Evolutionary conservation across 805 yeast species (phyloP), one percentile per base, ranked within the genome.

Genomic region (Kluyveromyces nonfermentans): DNA sequence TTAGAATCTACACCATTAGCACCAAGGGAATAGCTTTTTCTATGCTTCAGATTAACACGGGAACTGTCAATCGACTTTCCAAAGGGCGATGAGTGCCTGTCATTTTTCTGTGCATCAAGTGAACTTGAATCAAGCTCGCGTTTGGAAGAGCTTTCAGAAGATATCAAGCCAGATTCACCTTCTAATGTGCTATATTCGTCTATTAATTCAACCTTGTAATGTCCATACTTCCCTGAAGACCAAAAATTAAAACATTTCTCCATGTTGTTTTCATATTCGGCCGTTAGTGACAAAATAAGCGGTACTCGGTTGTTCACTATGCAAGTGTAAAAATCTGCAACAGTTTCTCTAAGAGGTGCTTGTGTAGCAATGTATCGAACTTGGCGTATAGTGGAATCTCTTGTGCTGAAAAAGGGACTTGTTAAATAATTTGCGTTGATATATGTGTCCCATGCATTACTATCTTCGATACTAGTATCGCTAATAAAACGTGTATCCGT

Each of bases 171-270:
- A 25, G 12, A 10, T 25, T 25, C 12, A 25, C 30, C 30, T 25
- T 10, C 12, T 14, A 14, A 14, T 14, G 28, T 19, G 10, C 36
- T 32, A 18, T 28, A 35, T 35, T 50, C 46, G 62, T 69, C 44
- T 41, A 52, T 19, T 55, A 62, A 32, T 39, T 47, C 54, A 18
- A 59, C 56, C 31, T 42, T 40, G 25, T 57, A 56, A 19, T 59
- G 62, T 44, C 59, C 54, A 57, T 78, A 79, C 1, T 55, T 55
- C 4, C 85, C 86, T 4, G 78, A 61, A 18, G 65, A 62, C 97
- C 97, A 93, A 63, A 77, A 90, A 31, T 85, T 76, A 33, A 76
- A 75, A 64, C 97, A 90, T 64, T 90, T 89, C 52, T 78, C 83
- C 33, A 84, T 73, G 2, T 84, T 81, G 51, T 82, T 80, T 60